phyloP scores from a whole-genome alignment of 139 green algal genomes.

The Volvox africanus region DNA sequence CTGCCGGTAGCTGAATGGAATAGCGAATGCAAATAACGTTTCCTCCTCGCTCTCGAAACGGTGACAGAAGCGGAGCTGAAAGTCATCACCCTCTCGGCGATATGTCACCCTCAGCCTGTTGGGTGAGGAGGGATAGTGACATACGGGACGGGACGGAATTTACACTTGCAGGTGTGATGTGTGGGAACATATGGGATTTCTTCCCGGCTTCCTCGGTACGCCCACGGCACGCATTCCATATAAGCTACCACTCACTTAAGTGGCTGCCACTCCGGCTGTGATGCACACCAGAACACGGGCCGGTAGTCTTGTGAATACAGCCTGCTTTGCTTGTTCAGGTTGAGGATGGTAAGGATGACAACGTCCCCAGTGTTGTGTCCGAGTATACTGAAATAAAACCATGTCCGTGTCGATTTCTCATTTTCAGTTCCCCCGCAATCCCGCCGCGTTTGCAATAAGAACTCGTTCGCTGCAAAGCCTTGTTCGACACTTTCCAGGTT shows the following conservation, averaged over 20 bases:
- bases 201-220: neutral
- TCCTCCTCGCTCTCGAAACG: constrained; percentile 64
- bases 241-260: constrained; percentile 36
- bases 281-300: constrained; percentile 47
- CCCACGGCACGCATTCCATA: neutral
- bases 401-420: constrained; percentile 57
- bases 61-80: constrained; percentile 66
- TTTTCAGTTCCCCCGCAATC: constrained; percentile 61
- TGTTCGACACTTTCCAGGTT: constrained; percentile 55
- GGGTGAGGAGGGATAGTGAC: neutral
- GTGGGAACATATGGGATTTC: neutral
- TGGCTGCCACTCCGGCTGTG: constrained; percentile 49
- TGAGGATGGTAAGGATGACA: constrained; percentile 54
- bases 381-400: constrained; percentile 69
- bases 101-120: constrained; percentile 55
- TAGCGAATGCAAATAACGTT: constrained; percentile 71
- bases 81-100: constrained; percentile 62
- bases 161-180: neutral
- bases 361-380: constrained; percentile 24
- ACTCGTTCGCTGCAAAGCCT: constrained; percentile 53
- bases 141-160: neutral
- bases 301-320: constrained; percentile 67
- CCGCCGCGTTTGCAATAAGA: constrained; percentile 53
- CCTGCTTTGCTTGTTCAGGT: constrained; percentile 70
- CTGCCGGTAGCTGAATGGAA: constrained; percentile 66